A percentile compares a stretch with the other conserved stretches of the same genome.
These are phyloP conservation scores for Didymella keratinophila DNA, from an alignment of 2,329 filamentous ascomycete genomes.

Conservation along the genomic window DNA sequence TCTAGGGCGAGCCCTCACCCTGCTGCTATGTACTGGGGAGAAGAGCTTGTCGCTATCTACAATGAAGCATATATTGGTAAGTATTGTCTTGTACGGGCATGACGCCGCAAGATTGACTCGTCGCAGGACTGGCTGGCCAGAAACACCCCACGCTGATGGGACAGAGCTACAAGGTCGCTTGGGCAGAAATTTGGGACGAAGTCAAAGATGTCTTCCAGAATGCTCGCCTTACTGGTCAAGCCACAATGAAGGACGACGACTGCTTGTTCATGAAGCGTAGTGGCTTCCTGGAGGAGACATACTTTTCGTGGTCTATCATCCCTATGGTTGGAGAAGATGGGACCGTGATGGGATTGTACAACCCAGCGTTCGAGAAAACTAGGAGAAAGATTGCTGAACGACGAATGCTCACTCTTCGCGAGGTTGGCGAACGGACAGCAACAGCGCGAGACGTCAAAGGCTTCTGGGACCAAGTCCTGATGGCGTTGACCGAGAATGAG, in stretches of 20 bases:
- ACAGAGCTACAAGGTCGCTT: constrained; percentile 70
- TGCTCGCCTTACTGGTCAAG: constrained; percentile 74
- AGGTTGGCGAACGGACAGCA: constrained; percentile 78
- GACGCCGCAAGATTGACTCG: constrained; percentile 4
- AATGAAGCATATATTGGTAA: constrained; percentile 70
- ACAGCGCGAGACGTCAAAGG: constrained; percentile 73
- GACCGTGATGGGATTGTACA: constrained; percentile 77
- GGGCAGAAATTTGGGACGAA: constrained; percentile 77
- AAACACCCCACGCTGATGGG: constrained; percentile 83
- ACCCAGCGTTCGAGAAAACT: constrained; percentile 83
- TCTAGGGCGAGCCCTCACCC: constrained; percentile 57
- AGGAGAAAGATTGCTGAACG: constrained; percentile 78
- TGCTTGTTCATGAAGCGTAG: constrained; percentile 75
- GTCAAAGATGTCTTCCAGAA: constrained; percentile 72
- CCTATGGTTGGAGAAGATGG: constrained; percentile 79
- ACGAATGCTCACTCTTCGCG: constrained; percentile 78
- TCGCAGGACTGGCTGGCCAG: constrained; percentile 68
- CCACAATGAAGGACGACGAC: constrained; percentile 86
- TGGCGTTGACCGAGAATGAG: constrained; percentile 76
- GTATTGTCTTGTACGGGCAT: constrained; percentile 1
- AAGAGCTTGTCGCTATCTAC: constrained; percentile 72
- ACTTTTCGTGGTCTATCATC: constrained; percentile 84
- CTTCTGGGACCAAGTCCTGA: constrained; percentile 76
- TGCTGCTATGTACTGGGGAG: constrained; percentile 81
- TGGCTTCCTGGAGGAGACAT: constrained; percentile 78